Conservation (phyloP, 805 yeast genomes). For the Saccharomycopsis oosterbeekiorum region DNA sequence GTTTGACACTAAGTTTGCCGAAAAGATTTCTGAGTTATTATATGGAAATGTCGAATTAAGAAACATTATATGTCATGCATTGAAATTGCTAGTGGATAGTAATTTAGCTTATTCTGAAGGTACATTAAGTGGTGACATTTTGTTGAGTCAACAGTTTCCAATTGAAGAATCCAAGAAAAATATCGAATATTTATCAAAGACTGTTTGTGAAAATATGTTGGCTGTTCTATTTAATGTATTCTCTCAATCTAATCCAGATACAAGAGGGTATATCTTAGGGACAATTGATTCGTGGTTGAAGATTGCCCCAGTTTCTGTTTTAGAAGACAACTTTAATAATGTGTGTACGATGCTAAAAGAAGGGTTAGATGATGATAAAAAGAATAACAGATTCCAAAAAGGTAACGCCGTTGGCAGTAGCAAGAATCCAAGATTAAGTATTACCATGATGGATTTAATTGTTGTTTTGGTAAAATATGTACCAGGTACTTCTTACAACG, state of each 20-base stretch:
- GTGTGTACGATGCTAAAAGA: conserved; percentile 71
- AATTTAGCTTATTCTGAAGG: conserved; percentile 55
- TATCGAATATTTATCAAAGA: conserved; percentile 51
- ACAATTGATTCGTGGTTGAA: conserved; percentile 74
- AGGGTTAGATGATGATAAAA: conserved; percentile 47
- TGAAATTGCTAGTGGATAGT: conserved; percentile 69
- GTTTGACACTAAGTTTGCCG: conserved; percentile 71
- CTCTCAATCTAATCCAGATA: conserved; percentile 76
- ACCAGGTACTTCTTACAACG: conserved; percentile 58
- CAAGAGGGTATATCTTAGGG: conserved; percentile 77
- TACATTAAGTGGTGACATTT: conserved; percentile 44
- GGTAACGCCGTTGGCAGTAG: conserved; percentile 25
- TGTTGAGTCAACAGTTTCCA: conserved; percentile 55
- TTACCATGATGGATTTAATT: conserved; percentile 85
- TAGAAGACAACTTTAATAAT: conserved; percentile 70
- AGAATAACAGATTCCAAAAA: conserved; percentile 25
- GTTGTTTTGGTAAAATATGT: conserved; percentile 82
- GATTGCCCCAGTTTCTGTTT: conserved; percentile 56
- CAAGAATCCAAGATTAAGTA: conserved; percentile 45
- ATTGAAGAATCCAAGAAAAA: conserved; percentile 43
- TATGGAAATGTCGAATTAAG: conserved; percentile 71
- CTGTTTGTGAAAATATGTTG: conserved; percentile 59
- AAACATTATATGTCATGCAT: conserved; percentile 72
- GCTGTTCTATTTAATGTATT: conserved; percentile 88
- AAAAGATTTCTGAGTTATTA: conserved; percentile 58